Conservation (phyloP, 1,139 yeast species). For the Diutina scorzettiae region DNA sequence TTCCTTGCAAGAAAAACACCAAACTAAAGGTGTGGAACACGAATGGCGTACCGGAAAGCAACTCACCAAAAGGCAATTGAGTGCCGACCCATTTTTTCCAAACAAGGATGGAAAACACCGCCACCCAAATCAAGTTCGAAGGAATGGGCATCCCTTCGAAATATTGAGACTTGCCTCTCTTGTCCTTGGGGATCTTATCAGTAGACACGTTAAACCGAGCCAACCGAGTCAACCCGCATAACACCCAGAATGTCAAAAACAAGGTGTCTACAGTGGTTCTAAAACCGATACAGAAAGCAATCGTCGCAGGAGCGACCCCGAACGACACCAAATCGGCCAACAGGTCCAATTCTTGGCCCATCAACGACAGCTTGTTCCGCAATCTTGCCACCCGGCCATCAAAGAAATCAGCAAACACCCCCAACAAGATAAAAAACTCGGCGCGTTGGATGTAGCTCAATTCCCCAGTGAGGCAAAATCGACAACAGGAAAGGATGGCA, state of each 20-base stretch:
- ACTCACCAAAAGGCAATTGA: constrained; percentile 55
- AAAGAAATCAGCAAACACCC: constrained; percentile 87
- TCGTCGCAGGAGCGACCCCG: constrained; percentile 88
- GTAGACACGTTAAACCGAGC: constrained; percentile 95
- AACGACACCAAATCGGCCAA: constrained; percentile 89
- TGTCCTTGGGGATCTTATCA: constrained; percentile 83
- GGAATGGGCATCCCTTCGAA: constrained; percentile 98
- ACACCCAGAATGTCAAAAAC: constrained; percentile 69
- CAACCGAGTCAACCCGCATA: constrained; percentile 86
- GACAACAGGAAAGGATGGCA: constrained; percentile 73
- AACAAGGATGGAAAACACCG: constrained; percentile 55
- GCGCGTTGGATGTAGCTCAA: constrained; percentile 77
- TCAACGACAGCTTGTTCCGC: constrained; percentile 79
- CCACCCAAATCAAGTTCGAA: constrained; percentile 66
- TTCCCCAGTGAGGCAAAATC: constrained; percentile 60
- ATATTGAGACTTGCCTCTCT: constrained; percentile 63
- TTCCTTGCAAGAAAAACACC: constrained; percentile 68
- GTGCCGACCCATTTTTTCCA: constrained; percentile 33
- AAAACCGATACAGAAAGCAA: constrained; percentile 86
- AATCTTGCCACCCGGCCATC: constrained; percentile 96
- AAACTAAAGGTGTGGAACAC: constrained; percentile 67
- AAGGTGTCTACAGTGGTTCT: constrained; percentile 73
- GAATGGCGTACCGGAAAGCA: constrained; percentile 38
- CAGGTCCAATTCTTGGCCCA: constrained; percentile 97
- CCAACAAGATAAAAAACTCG: constrained; percentile 75